Evolutionary conservation across 2,329 filamentous ascomycete genomes (phyloP).

Genomic region (Epichloe aotearoae): DNA sequence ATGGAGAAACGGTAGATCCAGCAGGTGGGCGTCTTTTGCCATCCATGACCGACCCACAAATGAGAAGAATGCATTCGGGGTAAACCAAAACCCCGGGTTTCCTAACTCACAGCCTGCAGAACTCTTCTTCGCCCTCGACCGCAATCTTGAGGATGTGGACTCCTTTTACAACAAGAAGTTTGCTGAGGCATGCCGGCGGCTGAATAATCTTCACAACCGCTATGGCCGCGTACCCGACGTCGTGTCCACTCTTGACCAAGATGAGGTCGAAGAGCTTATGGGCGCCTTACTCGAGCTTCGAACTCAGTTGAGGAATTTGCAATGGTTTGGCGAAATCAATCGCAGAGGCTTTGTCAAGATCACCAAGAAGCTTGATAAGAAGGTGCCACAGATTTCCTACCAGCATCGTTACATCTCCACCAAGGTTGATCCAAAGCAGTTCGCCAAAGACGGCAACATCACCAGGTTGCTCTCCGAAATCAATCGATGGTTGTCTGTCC

Average conservation of each 20-base stretch:
- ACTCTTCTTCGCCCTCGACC: constrained; percentile 93
- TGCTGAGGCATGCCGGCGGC: constrained; percentile 65
- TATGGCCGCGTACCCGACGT: constrained; percentile 65
- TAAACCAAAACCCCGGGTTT: constrained; percentile 11
- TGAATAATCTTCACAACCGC: constrained; percentile 76
- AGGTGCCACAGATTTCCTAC: constrained; percentile 59
- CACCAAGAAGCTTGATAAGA: constrained; percentile 97
- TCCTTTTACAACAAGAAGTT: constrained; percentile 96
- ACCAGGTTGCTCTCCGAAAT: constrained; percentile 44
- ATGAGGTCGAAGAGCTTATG: constrained; percentile 85
- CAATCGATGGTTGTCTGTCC: constrained; percentile 80
- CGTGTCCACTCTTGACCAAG: constrained; percentile 62
- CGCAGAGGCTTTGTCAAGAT: constrained; percentile 93
- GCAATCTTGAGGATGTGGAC: constrained; percentile 94
- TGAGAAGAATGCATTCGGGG: constrained; percentile 11
- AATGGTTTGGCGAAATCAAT: constrained; percentile 98
- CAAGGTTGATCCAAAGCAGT: constrained; percentile 79
- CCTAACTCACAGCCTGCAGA: constrained; percentile 42
- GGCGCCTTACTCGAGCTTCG: constrained; percentile 81
- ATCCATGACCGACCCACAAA: constrained; percentile 7
- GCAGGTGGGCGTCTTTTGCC: constrained; percentile 55
- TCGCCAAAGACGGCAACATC: constrained; percentile 57
- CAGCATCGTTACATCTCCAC: constrained; percentile 80
- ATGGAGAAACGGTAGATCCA: constrained; percentile 68
- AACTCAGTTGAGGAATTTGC: constrained; percentile 75